Conservation (phyloP, 2,329 filamentous ascomycete species). For the Monilinia polystroma region DNA sequence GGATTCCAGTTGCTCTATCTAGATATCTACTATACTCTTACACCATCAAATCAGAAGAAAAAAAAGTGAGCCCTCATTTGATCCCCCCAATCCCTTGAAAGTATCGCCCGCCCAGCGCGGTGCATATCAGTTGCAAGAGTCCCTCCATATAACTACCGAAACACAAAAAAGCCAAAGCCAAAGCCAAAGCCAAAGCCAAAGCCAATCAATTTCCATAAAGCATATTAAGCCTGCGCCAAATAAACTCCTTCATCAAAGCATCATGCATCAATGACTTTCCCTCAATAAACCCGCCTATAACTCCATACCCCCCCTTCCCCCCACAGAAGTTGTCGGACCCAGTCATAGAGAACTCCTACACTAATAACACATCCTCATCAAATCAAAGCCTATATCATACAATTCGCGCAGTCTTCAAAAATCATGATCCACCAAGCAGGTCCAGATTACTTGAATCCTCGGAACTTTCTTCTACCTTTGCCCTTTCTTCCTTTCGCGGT, state of each 20-base stretch:
- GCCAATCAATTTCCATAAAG: neutral
- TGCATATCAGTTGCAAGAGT: conserved; percentile 6
- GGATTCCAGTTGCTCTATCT: conserved; percentile 10
- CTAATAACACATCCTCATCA: conserved; percentile 18
- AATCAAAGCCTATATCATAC: conserved; percentile 21
- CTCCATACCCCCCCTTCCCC: conserved; percentile 1
- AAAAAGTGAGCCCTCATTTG: neutral
- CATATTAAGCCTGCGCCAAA: conserved; percentile 3
- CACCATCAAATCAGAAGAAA: conserved; percentile 9
- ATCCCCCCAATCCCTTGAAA: neutral
- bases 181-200: neutral
- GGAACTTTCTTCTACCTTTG: conserved; percentile 34
- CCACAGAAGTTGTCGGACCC: neutral
- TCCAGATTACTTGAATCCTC: conserved; percentile 26
- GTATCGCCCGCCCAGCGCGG: neutral
- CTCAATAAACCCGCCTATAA: conserved; percentile 8
- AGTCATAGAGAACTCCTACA: conserved; percentile 21
- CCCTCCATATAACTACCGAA: conserved; percentile 6
- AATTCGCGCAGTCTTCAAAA: conserved; percentile 2
- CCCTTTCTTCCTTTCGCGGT: conserved; percentile 34
- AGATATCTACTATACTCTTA: conserved; percentile 20
- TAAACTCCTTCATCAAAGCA: conserved; percentile 18
- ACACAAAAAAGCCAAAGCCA: conserved; percentile 6
- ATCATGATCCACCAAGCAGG: neutral
- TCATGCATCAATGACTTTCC: conserved; percentile 1